Conservation (phyloP, 2,329 filamentous ascomycete genomes). For the Leptographium wingfieldii region DNA sequence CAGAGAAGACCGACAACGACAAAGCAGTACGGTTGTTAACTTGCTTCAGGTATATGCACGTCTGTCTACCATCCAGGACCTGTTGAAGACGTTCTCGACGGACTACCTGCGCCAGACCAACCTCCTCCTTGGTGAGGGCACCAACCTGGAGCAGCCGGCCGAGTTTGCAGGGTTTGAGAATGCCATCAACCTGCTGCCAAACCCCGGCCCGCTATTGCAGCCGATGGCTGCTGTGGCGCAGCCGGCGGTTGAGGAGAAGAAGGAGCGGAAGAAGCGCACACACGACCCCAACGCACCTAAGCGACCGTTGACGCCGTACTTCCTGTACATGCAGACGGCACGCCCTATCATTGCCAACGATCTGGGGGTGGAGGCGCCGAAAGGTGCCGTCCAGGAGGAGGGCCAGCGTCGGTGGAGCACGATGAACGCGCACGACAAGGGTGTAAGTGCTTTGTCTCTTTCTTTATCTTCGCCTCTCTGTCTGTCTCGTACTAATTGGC, state of each 20-base stretch:
- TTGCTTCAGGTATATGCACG: constrained; percentile 55
- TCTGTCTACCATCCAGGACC: constrained; percentile 64
- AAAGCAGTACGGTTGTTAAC: no score
- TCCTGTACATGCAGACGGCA: constrained; percentile 84
- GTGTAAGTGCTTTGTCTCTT: constrained; percentile 21
- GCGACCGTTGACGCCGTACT: constrained; percentile 86
- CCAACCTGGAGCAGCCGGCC: constrained; percentile 32
- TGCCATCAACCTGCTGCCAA: constrained; percentile 32
- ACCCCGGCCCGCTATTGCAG: constrained; percentile 18
- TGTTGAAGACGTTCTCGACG: constrained; percentile 66
- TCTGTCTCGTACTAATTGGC: background rate
- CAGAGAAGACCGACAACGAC: no score
- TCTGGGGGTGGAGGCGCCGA: constrained; percentile 60
- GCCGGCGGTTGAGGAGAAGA: constrained; percentile 52
- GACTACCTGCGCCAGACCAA: constrained; percentile 86
- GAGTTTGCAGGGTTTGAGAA: constrained; percentile 40
- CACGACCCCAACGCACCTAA: constrained; percentile 92
- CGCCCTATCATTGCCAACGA: constrained; percentile 71
- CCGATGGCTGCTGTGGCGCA: constrained; percentile 22
- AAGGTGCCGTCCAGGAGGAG: constrained; percentile 79
- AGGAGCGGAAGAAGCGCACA: constrained; percentile 78
- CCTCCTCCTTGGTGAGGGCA: constrained; percentile 58
- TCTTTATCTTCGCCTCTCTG: no score
- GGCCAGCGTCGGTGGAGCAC: constrained; percentile 75
- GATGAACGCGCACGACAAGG: constrained; percentile 64